Conservation (phyloP, 768 basidiomycete genomes). For the Mycena chlorophos region DNA sequence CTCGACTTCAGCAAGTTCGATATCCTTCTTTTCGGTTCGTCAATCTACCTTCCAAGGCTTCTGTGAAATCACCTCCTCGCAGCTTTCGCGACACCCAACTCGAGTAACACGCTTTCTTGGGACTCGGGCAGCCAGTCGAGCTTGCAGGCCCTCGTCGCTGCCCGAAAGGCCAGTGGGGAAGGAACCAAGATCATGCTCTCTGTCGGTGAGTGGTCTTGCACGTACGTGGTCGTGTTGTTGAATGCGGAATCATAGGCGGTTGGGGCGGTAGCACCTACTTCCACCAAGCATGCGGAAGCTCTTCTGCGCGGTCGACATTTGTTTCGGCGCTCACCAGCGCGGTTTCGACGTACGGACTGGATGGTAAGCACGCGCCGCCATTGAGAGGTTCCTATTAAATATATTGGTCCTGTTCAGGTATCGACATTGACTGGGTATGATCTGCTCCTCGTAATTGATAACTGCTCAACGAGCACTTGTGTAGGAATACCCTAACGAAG, state of each 20-base stretch:
- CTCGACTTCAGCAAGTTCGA: slow-evolving; percentile 68
- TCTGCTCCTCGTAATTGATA: background rate
- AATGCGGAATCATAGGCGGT: slow-evolving; percentile 42
- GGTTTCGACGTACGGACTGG: slow-evolving; percentile 60
- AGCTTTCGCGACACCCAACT: slow-evolving; percentile 74
- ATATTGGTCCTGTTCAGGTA: slow-evolving; percentile 56
- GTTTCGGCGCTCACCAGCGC: slow-evolving; percentile 53
- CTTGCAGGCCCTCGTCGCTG: slow-evolving; percentile 56
- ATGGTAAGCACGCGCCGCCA: slow-evolving; percentile 56
- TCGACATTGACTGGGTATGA: slow-evolving; percentile 59
- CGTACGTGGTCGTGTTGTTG: slow-evolving; percentile 23
- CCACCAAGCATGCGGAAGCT: slow-evolving; percentile 56
- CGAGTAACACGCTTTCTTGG: slow-evolving; percentile 52
- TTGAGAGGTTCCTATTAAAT: slow-evolving; percentile 46
- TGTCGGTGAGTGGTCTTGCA: slow-evolving; percentile 50
- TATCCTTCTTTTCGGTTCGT: slow-evolving; percentile 62
- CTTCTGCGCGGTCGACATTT: slow-evolving; percentile 55
- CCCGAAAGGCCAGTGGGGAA: slow-evolving; percentile 54
- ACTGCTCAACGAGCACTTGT: slow-evolving; percentile 1
- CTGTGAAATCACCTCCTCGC: background rate
- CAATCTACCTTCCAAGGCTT: background rate
- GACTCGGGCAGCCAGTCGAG: slow-evolving; percentile 51
- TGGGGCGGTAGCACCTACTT: slow-evolving; percentile 74
- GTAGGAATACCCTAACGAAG: slow-evolving; percentile 70
- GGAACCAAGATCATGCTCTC: slow-evolving; percentile 68